A percentile compares a stretch with the other conserved stretches of the same genome.
phyloP scores from a whole-genome alignment of 2,329 filamentous ascomycete genomes.

The Grosmannia penicillata region DNA sequence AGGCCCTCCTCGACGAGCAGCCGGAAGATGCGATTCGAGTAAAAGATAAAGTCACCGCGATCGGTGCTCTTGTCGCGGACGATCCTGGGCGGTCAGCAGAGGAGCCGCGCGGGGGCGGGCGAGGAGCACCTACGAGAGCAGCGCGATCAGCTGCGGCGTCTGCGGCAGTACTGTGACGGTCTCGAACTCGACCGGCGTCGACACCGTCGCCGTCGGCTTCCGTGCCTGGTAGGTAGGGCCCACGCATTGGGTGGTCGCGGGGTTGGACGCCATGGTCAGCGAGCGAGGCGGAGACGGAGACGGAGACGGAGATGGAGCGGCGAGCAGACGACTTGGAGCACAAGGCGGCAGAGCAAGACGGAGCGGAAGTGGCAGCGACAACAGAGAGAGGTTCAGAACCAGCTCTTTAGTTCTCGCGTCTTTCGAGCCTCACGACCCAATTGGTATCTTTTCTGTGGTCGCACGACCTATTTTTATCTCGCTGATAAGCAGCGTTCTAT shows the following conservation, averaged over 20 bases:
- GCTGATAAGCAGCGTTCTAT: too few relatives aligned
- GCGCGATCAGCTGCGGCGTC: conserved; percentile 90
- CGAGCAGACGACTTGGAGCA: not conserved
- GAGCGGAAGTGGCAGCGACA: not conserved
- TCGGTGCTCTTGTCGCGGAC: conserved; percentile 84
- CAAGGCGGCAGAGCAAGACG: not conserved
- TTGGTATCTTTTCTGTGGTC: too few relatives aligned
- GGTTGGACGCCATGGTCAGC: conserved; percentile 20
- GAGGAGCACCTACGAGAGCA: conserved; percentile 67
- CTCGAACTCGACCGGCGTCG: conserved; percentile 62
- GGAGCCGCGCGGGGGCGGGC: not conserved
- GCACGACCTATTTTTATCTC: too few relatives aligned
- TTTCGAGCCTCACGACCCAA: too few relatives aligned
- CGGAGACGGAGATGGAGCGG: not conserved
- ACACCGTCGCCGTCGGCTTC: conserved; percentile 73
- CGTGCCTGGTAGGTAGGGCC: conserved; percentile 67
- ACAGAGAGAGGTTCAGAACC: too few relatives aligned
- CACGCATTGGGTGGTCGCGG: conserved; percentile 46
- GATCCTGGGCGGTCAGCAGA: conserved; percentile 44
- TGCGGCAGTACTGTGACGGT: conserved; percentile 86
- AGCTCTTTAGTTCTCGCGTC: too few relatives aligned
- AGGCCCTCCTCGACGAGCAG: conserved; percentile 92
- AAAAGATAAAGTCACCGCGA: conserved; percentile 96
- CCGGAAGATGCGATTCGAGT: conserved; percentile 95
- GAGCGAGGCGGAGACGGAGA: not conserved